Evolutionary conservation across 2,329 filamentous ascomycete genomes (phyloP), one percentile per base, ranked within the genome.

Genomic region (Talaromyces piceae): DNA sequence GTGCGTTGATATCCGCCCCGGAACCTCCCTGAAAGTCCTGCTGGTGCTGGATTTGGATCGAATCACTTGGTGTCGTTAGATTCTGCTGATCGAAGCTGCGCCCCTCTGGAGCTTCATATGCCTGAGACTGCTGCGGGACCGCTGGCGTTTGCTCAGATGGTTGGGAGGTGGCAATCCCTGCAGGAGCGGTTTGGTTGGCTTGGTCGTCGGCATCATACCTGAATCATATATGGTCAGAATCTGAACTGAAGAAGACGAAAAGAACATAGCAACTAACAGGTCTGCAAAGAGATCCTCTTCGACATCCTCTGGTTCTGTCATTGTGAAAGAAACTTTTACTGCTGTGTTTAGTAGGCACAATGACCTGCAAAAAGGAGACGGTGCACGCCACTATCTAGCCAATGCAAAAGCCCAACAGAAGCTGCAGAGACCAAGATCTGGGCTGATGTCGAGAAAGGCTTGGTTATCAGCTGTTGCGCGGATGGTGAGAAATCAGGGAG

Each of bases 271-370:
- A 30, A 49, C 88, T 73, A 77, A 95, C 90, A 95, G 81, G 73
- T 95, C 91, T 63, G 90, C 90, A 71, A 95, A 95, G 72, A 95
- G 87, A 78, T 95, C 90, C 65, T 95, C 91, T 61, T 95, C 90
- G 60, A 89, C 84, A 59, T 88, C 87, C 64, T 91, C 87, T 49
- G 80, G 76, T 63, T 93, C 88, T 45, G 87, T 82, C 88, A 91
- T 93, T 61, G 46, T 77, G 68, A 43, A 37, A n/a, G n/a, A n/a
- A n/a, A n/a, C n/a, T n/a, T n/a, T n/a, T n/a, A n/a, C n/a, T n/a
- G n/a, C n/a, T n/a, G n/a, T n/a, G n/a, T n/a, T n/a, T n/a, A n/a
- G n/a, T n/a, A n/a, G n/a, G n/a, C n/a, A n/a, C n/a, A n/a, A n/a
- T n/a, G n/a, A n/a, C n/a, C n/a, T n/a, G n/a, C n/a, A n/a, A n/a